phyloP scores from a whole-genome alignment of 495 filamentous ascomycete genomes.

The Immersiella caudata region DNA sequence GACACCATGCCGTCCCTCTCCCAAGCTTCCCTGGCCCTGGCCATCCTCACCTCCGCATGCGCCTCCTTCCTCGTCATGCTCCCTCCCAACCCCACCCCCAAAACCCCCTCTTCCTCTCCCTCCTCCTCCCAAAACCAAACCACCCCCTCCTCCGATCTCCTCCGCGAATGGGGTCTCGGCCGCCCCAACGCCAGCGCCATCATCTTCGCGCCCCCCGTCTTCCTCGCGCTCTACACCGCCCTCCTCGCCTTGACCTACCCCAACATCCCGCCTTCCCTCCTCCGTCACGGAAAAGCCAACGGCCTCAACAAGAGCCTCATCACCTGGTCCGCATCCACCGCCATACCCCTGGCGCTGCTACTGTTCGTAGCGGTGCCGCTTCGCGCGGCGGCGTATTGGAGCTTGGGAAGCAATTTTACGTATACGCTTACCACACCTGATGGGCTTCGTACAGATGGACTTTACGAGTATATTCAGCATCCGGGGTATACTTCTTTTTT shows the following conservation, averaged over 20 bases:
- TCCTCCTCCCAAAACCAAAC: neutral
- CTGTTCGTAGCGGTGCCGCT: neutral
- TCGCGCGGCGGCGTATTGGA: neutral
- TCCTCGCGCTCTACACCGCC: constrained; percentile 4
- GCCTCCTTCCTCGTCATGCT: constrained; percentile 4
- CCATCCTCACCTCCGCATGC: neutral
- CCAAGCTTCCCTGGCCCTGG: neutral
- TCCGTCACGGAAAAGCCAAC: neutral
- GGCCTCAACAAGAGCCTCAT: neutral
- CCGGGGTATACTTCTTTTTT: no score
- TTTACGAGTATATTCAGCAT: no score
- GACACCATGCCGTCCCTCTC: neutral
- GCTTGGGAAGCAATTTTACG: constrained; percentile 4
- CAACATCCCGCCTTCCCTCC: neutral
- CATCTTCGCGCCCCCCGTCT: neutral
- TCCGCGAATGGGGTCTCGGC: neutral
- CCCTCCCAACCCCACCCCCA: neutral
- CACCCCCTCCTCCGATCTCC: neutral
- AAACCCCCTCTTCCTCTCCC: neutral
- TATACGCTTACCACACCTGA: neutral
- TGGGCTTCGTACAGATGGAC: neutral
- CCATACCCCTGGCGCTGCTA: neutral
- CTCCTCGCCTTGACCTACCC: neutral
- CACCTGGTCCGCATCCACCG: constrained; percentile 7
- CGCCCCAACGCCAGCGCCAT: neutral